Base-by-base conservation (phyloP, 345 rosid genomes). In the Melaleuca quinquenervia region DNA sequence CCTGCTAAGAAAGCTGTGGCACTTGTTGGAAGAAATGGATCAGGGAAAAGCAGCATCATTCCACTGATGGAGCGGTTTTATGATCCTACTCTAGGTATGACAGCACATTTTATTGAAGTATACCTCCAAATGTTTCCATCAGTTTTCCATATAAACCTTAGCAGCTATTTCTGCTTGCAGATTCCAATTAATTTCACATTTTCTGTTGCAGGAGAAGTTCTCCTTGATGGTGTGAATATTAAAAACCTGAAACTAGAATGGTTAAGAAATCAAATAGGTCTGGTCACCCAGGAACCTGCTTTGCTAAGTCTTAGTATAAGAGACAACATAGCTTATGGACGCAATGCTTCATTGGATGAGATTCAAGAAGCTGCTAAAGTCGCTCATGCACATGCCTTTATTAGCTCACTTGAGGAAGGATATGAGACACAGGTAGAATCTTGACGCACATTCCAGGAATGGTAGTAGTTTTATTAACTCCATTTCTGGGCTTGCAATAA, bases 11-110 rank as follows among this genome's bases (percentile, higher is more conserved):
- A 96, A 87, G 92, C 99, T 5, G 96, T 98, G 84, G 99, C 99
- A 64, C 99, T 98, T 92, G 99, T 98, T 84, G 99, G 99, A 84
- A 93, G 99, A 94, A 98, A 95, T 90, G 99, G 99, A 70, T 98
- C 99, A 83, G 99, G 99, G 75, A 98, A 98, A 88, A 96, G 99
- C 92, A 98, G 99, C 89, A 96, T 98, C 85, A 98, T 98, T 87
- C 99, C 99, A 29, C 94, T 98, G 24, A 96, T 98, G 99, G 99
- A 98, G 87, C 94, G 98, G 88, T 98, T 98, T 91, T 98, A 98
- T 93, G 99, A 96, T 92, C 99, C 99, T 86, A 98, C 98, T 64
- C 90, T 98, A 92, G 99, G 99, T 98, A 70, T 32, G 78, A 32
- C 24, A 18, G 24, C 45, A 18, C 78, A 18, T 70, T 70, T 24